phyloP scores from a whole-genome alignment of 116 monocot species.

The Zostera marina region DNA sequence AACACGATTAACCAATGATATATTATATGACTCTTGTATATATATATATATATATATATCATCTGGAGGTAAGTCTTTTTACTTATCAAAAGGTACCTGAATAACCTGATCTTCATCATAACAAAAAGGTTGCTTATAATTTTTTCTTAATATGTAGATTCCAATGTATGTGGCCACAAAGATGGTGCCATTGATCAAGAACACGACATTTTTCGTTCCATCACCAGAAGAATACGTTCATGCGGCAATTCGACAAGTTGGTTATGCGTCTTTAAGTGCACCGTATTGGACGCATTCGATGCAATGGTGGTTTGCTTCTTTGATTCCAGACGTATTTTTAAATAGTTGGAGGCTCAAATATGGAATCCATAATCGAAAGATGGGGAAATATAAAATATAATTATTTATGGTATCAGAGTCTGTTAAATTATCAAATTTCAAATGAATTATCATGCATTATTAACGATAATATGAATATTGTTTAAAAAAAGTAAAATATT shows the following conservation, averaged over 20 bases:
- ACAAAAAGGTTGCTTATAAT: neutral
- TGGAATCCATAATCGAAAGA: neutral
- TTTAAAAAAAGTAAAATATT: too few relatives aligned
- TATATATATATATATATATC: too few relatives aligned
- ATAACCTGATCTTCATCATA: neutral
- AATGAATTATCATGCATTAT: too few relatives aligned
- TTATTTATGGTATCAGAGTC: too few relatives aligned
- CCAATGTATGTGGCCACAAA: constrained; percentile 49
- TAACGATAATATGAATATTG: too few relatives aligned
- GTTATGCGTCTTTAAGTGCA: constrained; percentile 28
- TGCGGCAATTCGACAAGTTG: constrained; percentile 25
- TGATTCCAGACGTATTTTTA: constrained; percentile 1
- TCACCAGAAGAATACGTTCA: constrained; percentile 31
- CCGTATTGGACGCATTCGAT: constrained; percentile 51
- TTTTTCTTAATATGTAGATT: too few relatives aligned
- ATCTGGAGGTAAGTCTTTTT: too few relatives aligned
- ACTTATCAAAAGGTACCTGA: neutral
- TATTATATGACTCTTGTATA: too few relatives aligned
- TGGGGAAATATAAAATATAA: neutral
- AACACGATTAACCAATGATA: too few relatives aligned
- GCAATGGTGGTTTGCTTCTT: constrained; percentile 24
- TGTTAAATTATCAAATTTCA: too few relatives aligned
- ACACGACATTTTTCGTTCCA: constrained; percentile 21
- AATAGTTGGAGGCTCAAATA: neutral
- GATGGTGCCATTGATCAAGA: constrained; percentile 25